These are phyloP conservation scores for Zarea fungicola DNA, from an alignment of 2,329 filamentous ascomycete species.

Conservation along the genomic window DNA sequence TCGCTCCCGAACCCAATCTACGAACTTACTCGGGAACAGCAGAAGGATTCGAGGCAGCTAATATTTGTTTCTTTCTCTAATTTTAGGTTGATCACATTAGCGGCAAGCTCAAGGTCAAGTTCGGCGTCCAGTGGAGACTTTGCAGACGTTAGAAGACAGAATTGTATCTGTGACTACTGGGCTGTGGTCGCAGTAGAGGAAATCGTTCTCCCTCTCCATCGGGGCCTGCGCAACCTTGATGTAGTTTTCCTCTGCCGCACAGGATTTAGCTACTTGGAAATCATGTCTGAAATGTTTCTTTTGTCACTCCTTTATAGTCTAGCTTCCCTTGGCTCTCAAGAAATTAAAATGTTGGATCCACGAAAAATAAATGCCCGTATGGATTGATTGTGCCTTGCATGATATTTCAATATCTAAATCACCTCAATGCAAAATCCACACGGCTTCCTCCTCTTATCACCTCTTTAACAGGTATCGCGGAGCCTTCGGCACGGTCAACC, in stretches of 20 bases:
- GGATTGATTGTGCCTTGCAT: too few relatives aligned
- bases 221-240: neutral
- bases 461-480: too few relatives aligned
- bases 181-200: neutral
- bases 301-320: neutral
- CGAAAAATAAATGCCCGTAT: neutral
- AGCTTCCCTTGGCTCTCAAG: neutral
- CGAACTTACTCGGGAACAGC: too few relatives aligned
- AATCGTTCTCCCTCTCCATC: neutral
- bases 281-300: neutral
- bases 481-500: slow-evolving; percentile 6
- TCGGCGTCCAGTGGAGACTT: slow-evolving; percentile 19
- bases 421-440: too few relatives aligned
- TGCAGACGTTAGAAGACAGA: slow-evolving; percentile 12
- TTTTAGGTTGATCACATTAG: slow-evolving; percentile 22
- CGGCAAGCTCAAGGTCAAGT: slow-evolving; percentile 23
- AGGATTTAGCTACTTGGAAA: neutral
- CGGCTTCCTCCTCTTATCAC: too few relatives aligned
- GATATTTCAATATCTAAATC: neutral
- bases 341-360: slow-evolving; percentile 2
- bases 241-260: too few relatives aligned
- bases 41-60: too few relatives aligned
- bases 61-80: neutral
- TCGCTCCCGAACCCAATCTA: too few relatives aligned
- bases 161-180: neutral